These are phyloP conservation scores for Isabelozyma rhagii DNA, from an alignment of 805 yeast species.

Conservation along the genomic window DNA sequence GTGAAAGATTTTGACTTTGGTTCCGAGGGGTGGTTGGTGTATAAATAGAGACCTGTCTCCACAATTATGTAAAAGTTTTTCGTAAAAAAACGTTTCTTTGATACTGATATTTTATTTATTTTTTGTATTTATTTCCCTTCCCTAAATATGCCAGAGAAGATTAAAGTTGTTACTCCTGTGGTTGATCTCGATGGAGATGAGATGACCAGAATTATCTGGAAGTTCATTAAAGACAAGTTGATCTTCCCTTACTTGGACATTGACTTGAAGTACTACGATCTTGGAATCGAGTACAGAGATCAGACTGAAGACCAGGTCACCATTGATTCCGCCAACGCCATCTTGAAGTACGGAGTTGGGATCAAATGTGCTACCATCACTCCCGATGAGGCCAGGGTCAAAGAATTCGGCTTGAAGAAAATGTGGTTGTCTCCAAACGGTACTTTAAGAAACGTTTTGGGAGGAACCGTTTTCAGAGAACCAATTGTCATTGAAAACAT, in stretches of 20 bases:
- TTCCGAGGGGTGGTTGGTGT: no score
- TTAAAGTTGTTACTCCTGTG: constrained; percentile 80
- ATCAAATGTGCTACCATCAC: constrained; percentile 98
- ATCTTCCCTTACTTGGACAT: constrained; percentile 82
- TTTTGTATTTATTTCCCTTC: background rate
- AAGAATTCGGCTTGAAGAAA: constrained; percentile 85
- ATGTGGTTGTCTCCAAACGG: constrained; percentile 99
- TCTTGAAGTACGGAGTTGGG: constrained; percentile 84
- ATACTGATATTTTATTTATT: background rate
- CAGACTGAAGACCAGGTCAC: constrained; percentile 87
- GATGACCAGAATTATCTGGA: constrained; percentile 96
- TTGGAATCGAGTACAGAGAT: constrained; percentile 85
- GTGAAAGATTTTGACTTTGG: no score
- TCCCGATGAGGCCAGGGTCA: constrained; percentile 94
- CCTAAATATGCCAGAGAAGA: constrained; percentile 38
- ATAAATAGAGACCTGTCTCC: no score
- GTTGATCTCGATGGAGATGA: constrained; percentile 99
- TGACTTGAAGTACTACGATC: constrained; percentile 87
- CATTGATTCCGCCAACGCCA: constrained; percentile 85
- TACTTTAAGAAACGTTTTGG: constrained; percentile 90
- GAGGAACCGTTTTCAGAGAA: constrained; percentile 96
- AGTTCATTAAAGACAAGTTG: constrained; percentile 79
- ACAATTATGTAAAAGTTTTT: background rate
- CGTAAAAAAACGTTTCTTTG: background rate
- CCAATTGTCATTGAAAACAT: constrained; percentile 88